Evolutionary conservation across 139 green algal species (phyloP).

Genomic region (Tetratostichococcus sp.): DNA sequence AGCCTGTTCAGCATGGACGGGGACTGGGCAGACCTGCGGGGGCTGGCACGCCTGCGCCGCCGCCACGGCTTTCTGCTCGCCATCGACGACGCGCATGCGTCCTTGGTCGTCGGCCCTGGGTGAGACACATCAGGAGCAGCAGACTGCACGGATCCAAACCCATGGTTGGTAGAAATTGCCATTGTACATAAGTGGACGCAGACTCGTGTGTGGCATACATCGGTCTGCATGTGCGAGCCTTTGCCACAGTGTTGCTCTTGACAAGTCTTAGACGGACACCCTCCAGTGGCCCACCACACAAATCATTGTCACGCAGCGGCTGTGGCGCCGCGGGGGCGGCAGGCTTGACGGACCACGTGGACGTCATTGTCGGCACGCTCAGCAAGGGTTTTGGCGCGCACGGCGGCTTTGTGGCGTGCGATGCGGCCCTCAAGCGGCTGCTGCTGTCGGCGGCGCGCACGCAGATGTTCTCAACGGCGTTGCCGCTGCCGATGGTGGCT

Average conservation of each 20-base stretch:
- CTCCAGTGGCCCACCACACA: too few species aligned
- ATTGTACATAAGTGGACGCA: too few species aligned
- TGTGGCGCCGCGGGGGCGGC: conserved; percentile 57
- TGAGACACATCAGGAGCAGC: not conserved
- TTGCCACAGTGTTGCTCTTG: too few species aligned
- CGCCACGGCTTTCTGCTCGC: conserved; percentile 80
- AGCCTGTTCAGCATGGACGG: conserved; percentile 94
- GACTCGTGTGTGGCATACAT: too few species aligned
- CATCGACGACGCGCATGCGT: conserved; percentile 93
- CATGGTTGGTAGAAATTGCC: too few species aligned
- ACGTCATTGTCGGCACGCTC: conserved; percentile 90
- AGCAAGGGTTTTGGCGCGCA: conserved; percentile 85
- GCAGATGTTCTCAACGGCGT: conserved; percentile 80
- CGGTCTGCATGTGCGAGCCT: too few species aligned
- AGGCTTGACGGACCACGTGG: conserved; percentile 58
- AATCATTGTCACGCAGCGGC: too few species aligned
- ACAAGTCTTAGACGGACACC: too few species aligned
- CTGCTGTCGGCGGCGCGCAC: conserved; percentile 66
- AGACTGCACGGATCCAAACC: too few species aligned
- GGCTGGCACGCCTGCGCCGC: conserved; percentile 54
- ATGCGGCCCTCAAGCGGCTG: conserved; percentile 42
- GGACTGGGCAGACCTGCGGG: conserved; percentile 80
- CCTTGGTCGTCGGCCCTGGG: conserved; percentile 74
- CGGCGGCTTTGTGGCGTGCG: conserved; percentile 85
- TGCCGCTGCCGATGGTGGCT: conserved; percentile 75